Percentiles rank a stretch among this genome's conserved stretches.
These are phyloP conservation scores for Chytriomyces confervae DNA, from an alignment of 192 early-diverging fungal species.

Conservation along the genomic window DNA sequence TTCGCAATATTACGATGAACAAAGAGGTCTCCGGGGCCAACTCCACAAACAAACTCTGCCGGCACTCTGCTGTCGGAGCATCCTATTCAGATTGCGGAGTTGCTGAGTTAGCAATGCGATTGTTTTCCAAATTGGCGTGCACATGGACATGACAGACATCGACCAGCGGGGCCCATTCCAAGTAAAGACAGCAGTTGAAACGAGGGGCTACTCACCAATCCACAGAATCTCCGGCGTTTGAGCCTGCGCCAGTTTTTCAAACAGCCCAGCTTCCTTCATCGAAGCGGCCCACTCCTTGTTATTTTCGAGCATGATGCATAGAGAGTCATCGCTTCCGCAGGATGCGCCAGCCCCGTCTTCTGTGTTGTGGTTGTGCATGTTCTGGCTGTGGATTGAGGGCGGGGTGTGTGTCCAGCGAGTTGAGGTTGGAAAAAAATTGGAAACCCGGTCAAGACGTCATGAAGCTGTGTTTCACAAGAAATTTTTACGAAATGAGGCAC, in stretches of 20 bases:
- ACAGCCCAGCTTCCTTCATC: constrained; percentile 62
- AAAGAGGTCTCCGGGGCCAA: constrained; percentile 86
- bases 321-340: constrained; percentile 15
- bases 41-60: constrained; percentile 70
- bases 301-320: constrained; percentile 43
- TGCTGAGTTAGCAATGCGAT: neutral
- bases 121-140: neutral
- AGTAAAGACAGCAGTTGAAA: neutral
- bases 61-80: constrained; percentile 95
- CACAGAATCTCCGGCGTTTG: constrained; percentile 88
- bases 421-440: too few relatives aligned
- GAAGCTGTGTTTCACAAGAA: too few relatives aligned
- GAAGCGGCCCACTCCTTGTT: constrained; percentile 50
- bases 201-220: constrained; percentile 63
- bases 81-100: neutral
- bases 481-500: too few relatives aligned
- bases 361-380: too few relatives aligned
- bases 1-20: constrained; percentile 98
- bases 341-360: too few relatives aligned
- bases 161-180: neutral
- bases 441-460: too few relatives aligned
- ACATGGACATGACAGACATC: neutral
- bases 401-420: too few relatives aligned
- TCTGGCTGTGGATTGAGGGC: too few relatives aligned
- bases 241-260: constrained; percentile 69